Conservation (phyloP, 768 basidiomycete genomes). For the Rhodosporidiobolus sp. region DNA sequence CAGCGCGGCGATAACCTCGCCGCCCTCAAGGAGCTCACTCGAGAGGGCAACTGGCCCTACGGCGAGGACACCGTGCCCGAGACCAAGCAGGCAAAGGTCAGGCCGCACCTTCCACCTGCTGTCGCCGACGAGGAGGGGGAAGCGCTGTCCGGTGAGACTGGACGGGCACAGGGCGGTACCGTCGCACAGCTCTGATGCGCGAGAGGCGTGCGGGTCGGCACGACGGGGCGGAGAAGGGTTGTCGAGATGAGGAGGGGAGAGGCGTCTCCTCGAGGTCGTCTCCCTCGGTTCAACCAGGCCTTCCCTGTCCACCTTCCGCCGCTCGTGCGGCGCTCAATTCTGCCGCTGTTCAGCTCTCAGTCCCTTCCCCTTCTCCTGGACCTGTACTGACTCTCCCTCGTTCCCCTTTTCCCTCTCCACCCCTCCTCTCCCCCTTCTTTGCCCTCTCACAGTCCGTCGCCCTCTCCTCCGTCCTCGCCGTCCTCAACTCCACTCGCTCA, state of each 20-base stretch:
- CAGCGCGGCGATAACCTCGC: slow-evolving; percentile 71
- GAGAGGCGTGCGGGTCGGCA: no score
- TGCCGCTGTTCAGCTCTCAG: no score
- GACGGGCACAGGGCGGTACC: no score
- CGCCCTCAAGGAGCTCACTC: slow-evolving; percentile 65
- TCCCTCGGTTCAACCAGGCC: no score
- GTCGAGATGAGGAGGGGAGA: no score
- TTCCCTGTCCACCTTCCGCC: no score
- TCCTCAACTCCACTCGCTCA: slow-evolving; percentile 89
- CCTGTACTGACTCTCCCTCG: background rate
- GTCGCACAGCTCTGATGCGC: no score
- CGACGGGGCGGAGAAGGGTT: no score
- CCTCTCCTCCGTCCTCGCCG: slow-evolving; percentile 73
- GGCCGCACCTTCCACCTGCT: slow-evolving; percentile 23
- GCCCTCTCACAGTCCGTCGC: slow-evolving; percentile 61
- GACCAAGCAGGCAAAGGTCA: slow-evolving; percentile 83
- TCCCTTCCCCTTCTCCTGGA: no score
- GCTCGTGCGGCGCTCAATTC: no score
- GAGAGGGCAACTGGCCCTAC: slow-evolving; percentile 70
- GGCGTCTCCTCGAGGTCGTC: no score
- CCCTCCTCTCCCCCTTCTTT: background rate
- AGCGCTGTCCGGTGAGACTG: no score
- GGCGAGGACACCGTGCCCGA: slow-evolving; percentile 58
- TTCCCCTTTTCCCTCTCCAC: background rate
- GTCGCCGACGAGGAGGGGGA: background rate